Percentiles rank a stretch among this genome's conserved stretches.
phyloP scores from a whole-genome alignment of 2,329 filamentous ascomycete genomes.

The Xylariaceae sp. region DNA sequence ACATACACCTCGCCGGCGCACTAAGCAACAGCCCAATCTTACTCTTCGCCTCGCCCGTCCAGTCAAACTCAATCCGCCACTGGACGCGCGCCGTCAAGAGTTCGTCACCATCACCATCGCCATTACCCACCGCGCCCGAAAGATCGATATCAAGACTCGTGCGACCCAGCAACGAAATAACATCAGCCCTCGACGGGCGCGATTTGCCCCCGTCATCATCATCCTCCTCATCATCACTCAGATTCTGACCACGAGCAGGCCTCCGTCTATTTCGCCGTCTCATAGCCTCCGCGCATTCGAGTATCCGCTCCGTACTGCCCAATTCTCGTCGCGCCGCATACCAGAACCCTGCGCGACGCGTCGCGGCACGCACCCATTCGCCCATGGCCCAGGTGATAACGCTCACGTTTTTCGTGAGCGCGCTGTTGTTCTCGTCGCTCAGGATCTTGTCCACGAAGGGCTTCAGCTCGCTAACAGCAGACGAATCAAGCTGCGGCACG shows the following conservation, averaged over 20 bases:
- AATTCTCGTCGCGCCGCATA: conserved; percentile 47
- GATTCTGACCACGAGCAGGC: conserved; percentile 17
- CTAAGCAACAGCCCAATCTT: conserved; percentile 49
- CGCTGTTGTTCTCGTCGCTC: conserved; percentile 36
- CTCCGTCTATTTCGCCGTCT: conserved; percentile 21
- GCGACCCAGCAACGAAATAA: conserved; percentile 51
- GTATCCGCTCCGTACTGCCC: conserved; percentile 32
- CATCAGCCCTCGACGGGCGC: conserved; percentile 36
- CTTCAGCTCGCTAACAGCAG: conserved; percentile 54
- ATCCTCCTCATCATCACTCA: conserved; percentile 11
- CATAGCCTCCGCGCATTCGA: conserved; percentile 30
- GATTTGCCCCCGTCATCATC: conserved; percentile 11
- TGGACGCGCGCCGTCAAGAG: conserved; percentile 47
- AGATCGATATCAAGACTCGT: conserved; percentile 44
- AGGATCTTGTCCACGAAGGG: conserved; percentile 45
- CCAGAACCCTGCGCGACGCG: conserved; percentile 60
- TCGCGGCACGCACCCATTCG: conserved; percentile 60
- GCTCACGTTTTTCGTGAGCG: conserved; percentile 51
- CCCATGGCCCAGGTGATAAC: conserved; percentile 62
- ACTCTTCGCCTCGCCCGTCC: conserved; percentile 65
- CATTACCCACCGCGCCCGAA: conserved; percentile 24
- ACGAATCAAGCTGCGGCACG: conserved; percentile 52
- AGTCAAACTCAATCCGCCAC: conserved; percentile 64
- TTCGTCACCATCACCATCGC: conserved; percentile 32
- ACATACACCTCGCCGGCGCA: conserved; percentile 60